phyloP scores from a whole-genome alignment of 2,329 filamentous ascomycete genomes.

The Hypoxylon sp. region DNA sequence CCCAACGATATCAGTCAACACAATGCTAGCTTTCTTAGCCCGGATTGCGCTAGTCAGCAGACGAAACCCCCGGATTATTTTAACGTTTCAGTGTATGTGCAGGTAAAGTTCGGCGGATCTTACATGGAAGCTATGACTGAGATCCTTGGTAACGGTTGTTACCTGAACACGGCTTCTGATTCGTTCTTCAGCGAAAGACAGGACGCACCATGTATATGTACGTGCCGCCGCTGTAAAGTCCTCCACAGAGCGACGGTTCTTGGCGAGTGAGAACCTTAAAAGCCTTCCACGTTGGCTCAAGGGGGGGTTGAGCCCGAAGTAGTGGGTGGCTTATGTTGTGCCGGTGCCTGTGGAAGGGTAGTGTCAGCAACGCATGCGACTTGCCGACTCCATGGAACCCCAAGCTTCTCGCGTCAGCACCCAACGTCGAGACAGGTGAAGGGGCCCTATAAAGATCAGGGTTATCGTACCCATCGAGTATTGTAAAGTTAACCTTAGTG shows the following conservation, averaged over 20 bases:
- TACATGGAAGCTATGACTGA: constrained; percentile 37
- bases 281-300: constrained; percentile 36
- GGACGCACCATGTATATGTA: constrained; percentile 42
- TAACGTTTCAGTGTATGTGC: constrained; percentile 22
- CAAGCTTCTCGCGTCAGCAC: constrained; percentile 50
- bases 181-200: constrained; percentile 26
- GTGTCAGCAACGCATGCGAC: constrained; percentile 47
- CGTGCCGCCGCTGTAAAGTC: constrained; percentile 41
- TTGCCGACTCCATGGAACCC: constrained; percentile 35
- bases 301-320: constrained; percentile 40
- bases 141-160: constrained; percentile 45
- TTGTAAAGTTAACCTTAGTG: constrained; percentile 5
- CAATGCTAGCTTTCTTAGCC: constrained; percentile 22
- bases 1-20: constrained; percentile 11
- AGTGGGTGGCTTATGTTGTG: constrained; percentile 45
- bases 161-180: constrained; percentile 35
- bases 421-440: constrained; percentile 30
- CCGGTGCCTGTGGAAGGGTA: constrained; percentile 36
- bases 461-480: constrained; percentile 8
- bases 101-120: constrained; percentile 34
- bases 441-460: constrained; percentile 14
- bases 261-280: constrained; percentile 48
- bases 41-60: background rate
- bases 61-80: constrained; percentile 10
- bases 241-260: constrained; percentile 39